These are phyloP conservation scores for Aureobasidium sp. DNA, from an alignment of 2,329 filamentous ascomycete genomes.

Conservation along the genomic window DNA sequence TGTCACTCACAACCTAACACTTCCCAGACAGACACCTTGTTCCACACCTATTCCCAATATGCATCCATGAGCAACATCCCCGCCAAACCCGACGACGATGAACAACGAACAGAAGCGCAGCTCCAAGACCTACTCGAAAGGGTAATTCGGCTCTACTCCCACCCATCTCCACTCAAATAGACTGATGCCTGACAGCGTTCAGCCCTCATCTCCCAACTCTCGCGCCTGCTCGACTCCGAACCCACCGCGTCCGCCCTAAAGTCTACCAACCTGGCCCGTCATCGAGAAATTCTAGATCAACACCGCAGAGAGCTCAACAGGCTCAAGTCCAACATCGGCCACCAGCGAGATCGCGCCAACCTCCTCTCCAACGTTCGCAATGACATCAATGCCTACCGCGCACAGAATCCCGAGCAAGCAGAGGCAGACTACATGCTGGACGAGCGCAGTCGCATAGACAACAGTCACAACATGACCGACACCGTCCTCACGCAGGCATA, in stretches of 20 bases:
- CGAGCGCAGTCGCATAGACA: slow-evolving; percentile 76
- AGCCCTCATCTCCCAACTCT: slow-evolving; percentile 67
- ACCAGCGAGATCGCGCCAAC: slow-evolving; percentile 79
- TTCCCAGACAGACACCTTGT: slow-evolving; percentile 68
- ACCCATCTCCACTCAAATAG: slow-evolving; percentile 12
- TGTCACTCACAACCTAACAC: not conserved
- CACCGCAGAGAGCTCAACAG: slow-evolving; percentile 76
- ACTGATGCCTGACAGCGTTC: slow-evolving; percentile 56
- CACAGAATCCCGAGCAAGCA: slow-evolving; percentile 63
- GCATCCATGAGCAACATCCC: slow-evolving; percentile 71
- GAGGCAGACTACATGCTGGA: slow-evolving; percentile 97
- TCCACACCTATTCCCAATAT: slow-evolving; percentile 86
- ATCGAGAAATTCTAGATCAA: slow-evolving; percentile 80
- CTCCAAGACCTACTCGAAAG: slow-evolving; percentile 77
- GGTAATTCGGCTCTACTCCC: slow-evolving; percentile 38
- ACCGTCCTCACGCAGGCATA: slow-evolving; percentile 91
- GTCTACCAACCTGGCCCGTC: slow-evolving; percentile 86
- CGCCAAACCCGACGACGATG: slow-evolving; percentile 75
- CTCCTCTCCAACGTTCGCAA: slow-evolving; percentile 82
- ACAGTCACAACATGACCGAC: slow-evolving; percentile 82
- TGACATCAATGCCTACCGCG: slow-evolving; percentile 84
- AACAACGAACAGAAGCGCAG: slow-evolving; percentile 67
- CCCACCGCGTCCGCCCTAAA: slow-evolving; percentile 88
- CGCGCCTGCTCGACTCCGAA: slow-evolving; percentile 88
- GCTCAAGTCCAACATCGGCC: slow-evolving; percentile 61